Evolutionary conservation across 2,329 filamentous ascomycete genomes (phyloP).

Genomic region (Penicillium sp.): DNA sequence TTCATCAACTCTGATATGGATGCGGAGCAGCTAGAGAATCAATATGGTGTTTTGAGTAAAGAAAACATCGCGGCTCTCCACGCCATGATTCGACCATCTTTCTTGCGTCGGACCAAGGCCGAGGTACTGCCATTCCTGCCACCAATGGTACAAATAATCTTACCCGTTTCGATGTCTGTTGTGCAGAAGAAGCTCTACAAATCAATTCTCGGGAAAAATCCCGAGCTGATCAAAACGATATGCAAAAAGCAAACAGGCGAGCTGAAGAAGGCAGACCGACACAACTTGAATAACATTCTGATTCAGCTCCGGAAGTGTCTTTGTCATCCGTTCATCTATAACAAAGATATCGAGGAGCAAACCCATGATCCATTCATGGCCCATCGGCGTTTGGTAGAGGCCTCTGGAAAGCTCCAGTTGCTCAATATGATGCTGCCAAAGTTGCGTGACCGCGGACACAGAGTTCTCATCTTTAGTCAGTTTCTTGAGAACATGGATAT

Average conservation of each 20-base stretch:
- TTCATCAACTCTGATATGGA: constrained; percentile 78
- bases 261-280: constrained; percentile 71
- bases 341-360: constrained; percentile 83
- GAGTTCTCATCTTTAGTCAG: constrained; percentile 94
- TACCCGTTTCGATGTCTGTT: constrained; percentile 93
- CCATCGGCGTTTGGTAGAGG: constrained; percentile 84
- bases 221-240: constrained; percentile 83
- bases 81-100: constrained; percentile 75
- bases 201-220: constrained; percentile 88
- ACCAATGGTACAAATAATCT: constrained; percentile 90
- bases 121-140: constrained; percentile 91
- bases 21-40: constrained; percentile 72
- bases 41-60: constrained; percentile 78
- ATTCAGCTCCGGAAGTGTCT: constrained; percentile 94
- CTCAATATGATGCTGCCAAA: constrained; percentile 86
- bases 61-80: constrained; percentile 83
- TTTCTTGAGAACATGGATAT: constrained; percentile 87
- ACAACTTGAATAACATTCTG: constrained; percentile 88
- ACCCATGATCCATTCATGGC: constrained; percentile 63
- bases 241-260: constrained; percentile 67
- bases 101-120: constrained; percentile 80
- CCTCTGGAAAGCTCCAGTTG: constrained; percentile 85
- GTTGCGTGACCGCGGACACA: constrained; percentile 80
- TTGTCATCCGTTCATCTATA: constrained; percentile 97
- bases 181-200: constrained; percentile 94